Evolutionary conservation across 2,329 filamentous ascomycete species (phyloP).

Genomic region (Alternaria metachromatica): DNA sequence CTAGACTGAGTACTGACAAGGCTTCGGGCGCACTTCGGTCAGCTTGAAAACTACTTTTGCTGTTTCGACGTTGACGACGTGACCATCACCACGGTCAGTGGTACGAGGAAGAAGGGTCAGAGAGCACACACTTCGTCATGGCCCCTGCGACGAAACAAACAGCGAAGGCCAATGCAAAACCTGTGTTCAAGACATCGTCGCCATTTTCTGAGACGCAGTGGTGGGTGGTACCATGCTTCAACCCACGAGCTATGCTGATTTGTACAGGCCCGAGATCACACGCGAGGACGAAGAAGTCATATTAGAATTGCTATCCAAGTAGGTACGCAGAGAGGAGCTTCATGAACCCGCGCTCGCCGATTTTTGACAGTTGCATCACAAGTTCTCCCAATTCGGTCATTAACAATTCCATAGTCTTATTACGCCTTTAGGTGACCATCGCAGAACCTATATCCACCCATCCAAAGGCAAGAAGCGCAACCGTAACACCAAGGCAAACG

Average conservation of each 20-base stretch:
- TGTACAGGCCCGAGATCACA: conserved; percentile 65
- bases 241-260: conserved; percentile 9
- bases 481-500: conserved; percentile 16
- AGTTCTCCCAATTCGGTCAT: not conserved
- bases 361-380: not conserved
- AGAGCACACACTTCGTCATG: conserved; percentile 18
- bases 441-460: conserved; percentile 58
- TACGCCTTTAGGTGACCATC: conserved; percentile 68
- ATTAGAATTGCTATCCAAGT: conserved; percentile 72
- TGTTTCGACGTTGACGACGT: not conserved
- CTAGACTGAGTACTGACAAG: not conserved
- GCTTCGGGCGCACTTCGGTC: conserved; percentile 10
- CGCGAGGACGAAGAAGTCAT: conserved; percentile 67
- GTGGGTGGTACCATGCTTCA: conserved; percentile 50
- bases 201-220: conserved; percentile 68
- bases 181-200: conserved; percentile 69
- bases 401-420: conserved; percentile 59
- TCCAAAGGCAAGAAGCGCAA: conserved; percentile 67
- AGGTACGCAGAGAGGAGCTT: conserved; percentile 35
- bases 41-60: not conserved
- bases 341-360: not conserved
- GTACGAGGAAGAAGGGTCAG: not conserved
- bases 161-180: conserved; percentile 50
- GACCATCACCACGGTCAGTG: not conserved
- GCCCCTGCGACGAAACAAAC: conserved; percentile 18